Percentiles rank a stretch among this genome's conserved stretches.
Evolutionary conservation across 768 basidiomycete species (phyloP).

Genomic region (Coprinellus aureogranulatus): DNA sequence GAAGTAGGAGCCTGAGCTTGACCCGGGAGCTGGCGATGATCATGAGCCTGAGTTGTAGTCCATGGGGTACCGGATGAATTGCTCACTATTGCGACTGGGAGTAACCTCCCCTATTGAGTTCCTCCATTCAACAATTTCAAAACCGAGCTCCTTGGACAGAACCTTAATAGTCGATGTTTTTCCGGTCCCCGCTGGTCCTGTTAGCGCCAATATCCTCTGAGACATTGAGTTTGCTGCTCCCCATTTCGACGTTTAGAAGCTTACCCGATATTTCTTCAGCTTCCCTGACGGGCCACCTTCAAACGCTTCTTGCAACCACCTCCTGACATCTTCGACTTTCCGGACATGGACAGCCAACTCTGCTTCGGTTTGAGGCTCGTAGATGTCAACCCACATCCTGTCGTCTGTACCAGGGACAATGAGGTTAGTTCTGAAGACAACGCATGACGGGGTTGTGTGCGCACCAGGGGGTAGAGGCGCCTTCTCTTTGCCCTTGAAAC

Average conservation of each 20-base stretch:
- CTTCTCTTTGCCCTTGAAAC: not conserved
- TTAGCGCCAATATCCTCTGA: conserved; percentile 80
- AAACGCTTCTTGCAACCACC: conserved; percentile 73
- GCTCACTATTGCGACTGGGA: conserved; percentile 18
- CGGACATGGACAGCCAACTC: conserved; percentile 77
- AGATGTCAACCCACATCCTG: conserved; percentile 59
- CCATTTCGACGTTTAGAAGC: conserved; percentile 20
- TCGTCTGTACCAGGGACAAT: not conserved
- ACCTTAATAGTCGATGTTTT: conserved; percentile 87
- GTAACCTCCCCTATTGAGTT: conserved; percentile 59
- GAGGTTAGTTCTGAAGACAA: not conserved
- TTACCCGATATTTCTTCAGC: conserved; percentile 70
- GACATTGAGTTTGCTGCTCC: not conserved
- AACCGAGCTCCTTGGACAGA: conserved; percentile 67
- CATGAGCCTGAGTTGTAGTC: too few relatives aligned
- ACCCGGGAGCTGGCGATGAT: not conserved
- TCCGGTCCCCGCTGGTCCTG: conserved; percentile 85
- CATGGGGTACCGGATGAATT: not conserved
- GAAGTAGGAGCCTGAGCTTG: not conserved
- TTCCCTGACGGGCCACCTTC: conserved; percentile 63
- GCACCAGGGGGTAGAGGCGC: not conserved
- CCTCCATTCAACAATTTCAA: conserved; percentile 85
- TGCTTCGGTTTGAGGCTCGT: conserved; percentile 60
- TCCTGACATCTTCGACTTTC: conserved; percentile 75
- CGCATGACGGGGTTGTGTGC: not conserved